These are phyloP conservation scores for Fragilariopsis cylindrus DNA, from an alignment of 108 stramenopile genomes.

Conservation along the genomic window DNA sequence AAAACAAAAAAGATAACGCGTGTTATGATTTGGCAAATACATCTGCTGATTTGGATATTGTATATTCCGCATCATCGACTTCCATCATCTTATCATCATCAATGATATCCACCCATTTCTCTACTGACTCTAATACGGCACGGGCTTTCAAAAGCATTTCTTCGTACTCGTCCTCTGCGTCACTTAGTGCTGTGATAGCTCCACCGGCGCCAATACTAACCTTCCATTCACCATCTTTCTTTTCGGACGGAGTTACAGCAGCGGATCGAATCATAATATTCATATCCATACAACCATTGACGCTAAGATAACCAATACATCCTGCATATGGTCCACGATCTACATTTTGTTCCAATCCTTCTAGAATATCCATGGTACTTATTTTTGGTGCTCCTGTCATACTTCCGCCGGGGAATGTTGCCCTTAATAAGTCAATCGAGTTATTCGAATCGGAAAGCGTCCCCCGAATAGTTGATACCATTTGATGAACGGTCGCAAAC, in stretches of 20 bases:
- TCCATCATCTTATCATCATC: not conserved
- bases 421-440: constrained; percentile 79
- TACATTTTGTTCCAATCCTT: constrained; percentile 74
- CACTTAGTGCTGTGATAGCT: constrained; percentile 92
- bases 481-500: constrained; percentile 96
- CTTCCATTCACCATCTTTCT: constrained; percentile 42
- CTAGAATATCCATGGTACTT: constrained; percentile 90
- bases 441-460: constrained; percentile 38
- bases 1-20: too few species aligned
- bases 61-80: not conserved
- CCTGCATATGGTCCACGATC: constrained; percentile 93
- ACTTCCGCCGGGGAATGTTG: constrained; percentile 96
- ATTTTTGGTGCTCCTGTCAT: constrained; percentile 99
- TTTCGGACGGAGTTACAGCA: constrained; percentile 59
- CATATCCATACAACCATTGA: constrained; percentile 87
- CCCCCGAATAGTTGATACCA: constrained; percentile 91
- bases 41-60: not conserved
- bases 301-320: constrained; percentile 86
- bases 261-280: constrained; percentile 96
- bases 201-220: constrained; percentile 92
- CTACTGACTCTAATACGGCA: constrained; percentile 66
- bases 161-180: constrained; percentile 88
- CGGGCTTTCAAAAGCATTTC: constrained; percentile 92
- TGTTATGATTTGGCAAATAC: not conserved
- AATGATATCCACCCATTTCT: constrained; percentile 49